Evolutionary conservation across 1,139 yeast genomes (phyloP).

Genomic region (Scheffersomyces segobiensis): DNA sequence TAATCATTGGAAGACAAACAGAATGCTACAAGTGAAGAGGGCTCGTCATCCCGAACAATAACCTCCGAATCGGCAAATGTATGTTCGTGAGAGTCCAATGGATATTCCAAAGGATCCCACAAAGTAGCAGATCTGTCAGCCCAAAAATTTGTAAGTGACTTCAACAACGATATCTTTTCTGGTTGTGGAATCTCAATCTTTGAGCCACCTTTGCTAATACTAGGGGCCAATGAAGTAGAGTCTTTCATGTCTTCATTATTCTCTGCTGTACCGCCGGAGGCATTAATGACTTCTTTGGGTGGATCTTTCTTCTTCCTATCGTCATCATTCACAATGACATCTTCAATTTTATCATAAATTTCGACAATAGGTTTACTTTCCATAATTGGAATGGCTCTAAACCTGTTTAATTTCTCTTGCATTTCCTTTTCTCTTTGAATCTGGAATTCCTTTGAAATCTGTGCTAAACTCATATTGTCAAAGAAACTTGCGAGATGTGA

Average conservation of each 20-base stretch:
- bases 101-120: slow-evolving; percentile 92
- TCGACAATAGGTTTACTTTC: slow-evolving; percentile 88
- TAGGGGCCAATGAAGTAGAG: not conserved
- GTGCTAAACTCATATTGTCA: slow-evolving; percentile 78
- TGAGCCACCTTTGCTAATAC: slow-evolving; percentile 2
- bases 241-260: slow-evolving; percentile 2
- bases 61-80: slow-evolving; percentile 93
- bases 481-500: slow-evolving; percentile 66
- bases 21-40: slow-evolving; percentile 90
- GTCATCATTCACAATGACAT: slow-evolving; percentile 63
- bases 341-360: slow-evolving; percentile 84
- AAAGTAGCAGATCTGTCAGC: slow-evolving; percentile 95
- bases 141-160: slow-evolving; percentile 90
- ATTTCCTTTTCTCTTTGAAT: slow-evolving; percentile 83
- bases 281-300: not conserved
- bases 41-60: slow-evolving; percentile 94
- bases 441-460: slow-evolving; percentile 81
- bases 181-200: slow-evolving; percentile 42
- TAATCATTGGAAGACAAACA: slow-evolving; percentile 87
- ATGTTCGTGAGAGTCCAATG: slow-evolving; percentile 79
- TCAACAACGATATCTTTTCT: slow-evolving; percentile 76
- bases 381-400: slow-evolving; percentile 73
- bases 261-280: slow-evolving; percentile 1
- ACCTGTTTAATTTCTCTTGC: slow-evolving; percentile 57
- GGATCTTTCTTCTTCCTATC: slow-evolving; percentile 12